Evolutionary conservation across 139 green algal species (phyloP).

Genomic region (Monoraphidium neglectum): DNA sequence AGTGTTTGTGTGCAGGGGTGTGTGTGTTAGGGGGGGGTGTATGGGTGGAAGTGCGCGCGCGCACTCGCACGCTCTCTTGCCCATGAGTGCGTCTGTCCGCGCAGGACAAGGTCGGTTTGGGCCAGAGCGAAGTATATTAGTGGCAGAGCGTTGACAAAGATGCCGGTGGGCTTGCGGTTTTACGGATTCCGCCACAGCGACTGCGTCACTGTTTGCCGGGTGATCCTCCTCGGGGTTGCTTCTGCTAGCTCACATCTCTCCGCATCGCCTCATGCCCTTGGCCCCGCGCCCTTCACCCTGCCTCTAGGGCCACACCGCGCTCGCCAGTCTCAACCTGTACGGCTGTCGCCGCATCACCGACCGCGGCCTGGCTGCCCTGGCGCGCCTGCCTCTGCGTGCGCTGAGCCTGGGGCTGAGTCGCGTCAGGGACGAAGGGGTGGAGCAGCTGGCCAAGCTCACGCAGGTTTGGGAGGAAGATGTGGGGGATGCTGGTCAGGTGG

Average conservation of each 20-base stretch:
- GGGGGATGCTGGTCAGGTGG: too few species aligned
- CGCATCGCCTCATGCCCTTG: not conserved
- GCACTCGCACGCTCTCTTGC: too few species aligned
- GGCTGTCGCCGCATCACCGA: slow-evolving; percentile 35
- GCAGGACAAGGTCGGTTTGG: too few species aligned
- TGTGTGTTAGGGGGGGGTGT: not conserved
- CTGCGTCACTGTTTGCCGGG: too few species aligned
- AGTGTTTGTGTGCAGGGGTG: not conserved
- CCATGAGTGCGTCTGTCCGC: too few species aligned
- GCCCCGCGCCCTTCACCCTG: not conserved
- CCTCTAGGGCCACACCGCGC: slow-evolving; percentile 1
- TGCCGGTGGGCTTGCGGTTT: too few species aligned
- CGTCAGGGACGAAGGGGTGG: slow-evolving; percentile 26
- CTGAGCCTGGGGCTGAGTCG: slow-evolving; percentile 23
- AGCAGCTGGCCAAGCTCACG: slow-evolving; percentile 24
- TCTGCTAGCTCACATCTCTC: not conserved
- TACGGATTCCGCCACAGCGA: too few species aligned
- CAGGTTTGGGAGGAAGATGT: not conserved
- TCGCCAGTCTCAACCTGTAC: slow-evolving; percentile 25
- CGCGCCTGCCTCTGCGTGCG: slow-evolving; percentile 11
- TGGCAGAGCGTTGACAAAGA: too few species aligned
- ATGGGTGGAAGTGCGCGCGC: not conserved
- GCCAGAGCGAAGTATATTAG: too few species aligned
- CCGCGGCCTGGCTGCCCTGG: slow-evolving; percentile 16
- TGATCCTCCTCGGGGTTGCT: too few species aligned